Conservation (phyloP, 257 asterid species). For the Gynochthodes officinalis region DNA sequence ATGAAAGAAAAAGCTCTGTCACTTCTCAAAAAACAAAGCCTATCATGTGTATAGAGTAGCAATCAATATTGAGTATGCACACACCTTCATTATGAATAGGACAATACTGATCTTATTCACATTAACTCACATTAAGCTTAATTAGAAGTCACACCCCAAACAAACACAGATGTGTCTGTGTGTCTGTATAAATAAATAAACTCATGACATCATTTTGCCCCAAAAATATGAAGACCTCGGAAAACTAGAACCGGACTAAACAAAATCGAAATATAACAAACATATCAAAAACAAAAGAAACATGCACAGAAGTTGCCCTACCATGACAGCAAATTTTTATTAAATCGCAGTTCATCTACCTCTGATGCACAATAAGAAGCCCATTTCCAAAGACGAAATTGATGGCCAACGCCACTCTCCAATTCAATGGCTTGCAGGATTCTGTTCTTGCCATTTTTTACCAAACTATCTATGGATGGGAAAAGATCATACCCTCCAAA, state of each 20-base stretch:
- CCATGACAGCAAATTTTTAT: background rate
- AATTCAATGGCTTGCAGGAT: constrained; percentile 85
- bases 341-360: constrained; percentile 37
- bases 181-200: no score
- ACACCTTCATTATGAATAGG: background rate
- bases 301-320: background rate
- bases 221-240: background rate
- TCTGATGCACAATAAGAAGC: constrained; percentile 97
- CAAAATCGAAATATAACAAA: background rate
- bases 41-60: constrained; percentile 9
- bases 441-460: constrained; percentile 79
- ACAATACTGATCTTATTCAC: background rate
- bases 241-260: background rate
- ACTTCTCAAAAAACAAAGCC: constrained; percentile 22
- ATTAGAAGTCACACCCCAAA: background rate
- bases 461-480: constrained; percentile 79
- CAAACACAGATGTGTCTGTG: no score
- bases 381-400: constrained; percentile 97
- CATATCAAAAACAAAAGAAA: background rate
- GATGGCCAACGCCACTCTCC: constrained; percentile 93
- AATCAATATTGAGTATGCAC: background rate
- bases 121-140: background rate
- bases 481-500: constrained; percentile 63
- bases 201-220: background rate
- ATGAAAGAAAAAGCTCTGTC: constrained; percentile 28